phyloP scores from a whole-genome alignment of 2,329 filamentous ascomycete species.

The Cordyceps sp. region DNA sequence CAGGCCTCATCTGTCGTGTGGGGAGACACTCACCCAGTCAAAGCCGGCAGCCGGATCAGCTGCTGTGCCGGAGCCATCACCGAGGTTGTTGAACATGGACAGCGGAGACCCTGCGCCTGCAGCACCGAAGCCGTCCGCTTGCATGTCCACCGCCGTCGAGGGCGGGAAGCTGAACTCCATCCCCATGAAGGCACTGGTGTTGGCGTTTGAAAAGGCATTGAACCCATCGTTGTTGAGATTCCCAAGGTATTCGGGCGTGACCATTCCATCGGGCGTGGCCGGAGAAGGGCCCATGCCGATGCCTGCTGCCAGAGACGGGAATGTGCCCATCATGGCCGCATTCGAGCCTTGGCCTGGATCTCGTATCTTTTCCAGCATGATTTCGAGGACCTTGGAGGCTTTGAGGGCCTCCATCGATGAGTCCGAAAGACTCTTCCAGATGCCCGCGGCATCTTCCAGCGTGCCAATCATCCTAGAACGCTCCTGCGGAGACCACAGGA shows the following conservation, averaged over 20 bases:
- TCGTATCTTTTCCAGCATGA: slow-evolving; percentile 68
- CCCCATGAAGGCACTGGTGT: slow-evolving; percentile 21
- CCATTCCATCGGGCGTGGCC: slow-evolving; percentile 9
- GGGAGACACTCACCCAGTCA: slow-evolving; percentile 43
- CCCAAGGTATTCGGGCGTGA: slow-evolving; percentile 9
- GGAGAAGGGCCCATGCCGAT: slow-evolving; percentile 20
- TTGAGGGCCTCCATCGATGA: slow-evolving; percentile 83
- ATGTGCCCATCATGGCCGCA: too few species aligned
- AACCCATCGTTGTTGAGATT: slow-evolving; percentile 10
- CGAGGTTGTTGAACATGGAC: slow-evolving; percentile 33
- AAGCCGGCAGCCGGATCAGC: slow-evolving; percentile 33
- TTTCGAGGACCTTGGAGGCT: slow-evolving; percentile 60
- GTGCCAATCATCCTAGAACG: slow-evolving; percentile 60
- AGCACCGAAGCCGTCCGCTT: slow-evolving; percentile 13
- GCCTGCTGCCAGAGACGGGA: slow-evolving; percentile 18
- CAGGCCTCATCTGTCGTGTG: too few species aligned
- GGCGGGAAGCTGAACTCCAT: slow-evolving; percentile 25
- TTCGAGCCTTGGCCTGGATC: slow-evolving; percentile 6
- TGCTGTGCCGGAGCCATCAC: slow-evolving; percentile 9
- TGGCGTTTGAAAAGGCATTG: slow-evolving; percentile 18
- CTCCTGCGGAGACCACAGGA: slow-evolving; percentile 40
- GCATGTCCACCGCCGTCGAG: slow-evolving; percentile 13
- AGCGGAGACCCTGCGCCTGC: slow-evolving; percentile 24
- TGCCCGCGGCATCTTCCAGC: slow-evolving; percentile 54
- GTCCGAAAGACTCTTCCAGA: slow-evolving; percentile 67